Base-by-base conservation (phyloP, 345 rosid species). In the Luvunga scandens region DNA sequence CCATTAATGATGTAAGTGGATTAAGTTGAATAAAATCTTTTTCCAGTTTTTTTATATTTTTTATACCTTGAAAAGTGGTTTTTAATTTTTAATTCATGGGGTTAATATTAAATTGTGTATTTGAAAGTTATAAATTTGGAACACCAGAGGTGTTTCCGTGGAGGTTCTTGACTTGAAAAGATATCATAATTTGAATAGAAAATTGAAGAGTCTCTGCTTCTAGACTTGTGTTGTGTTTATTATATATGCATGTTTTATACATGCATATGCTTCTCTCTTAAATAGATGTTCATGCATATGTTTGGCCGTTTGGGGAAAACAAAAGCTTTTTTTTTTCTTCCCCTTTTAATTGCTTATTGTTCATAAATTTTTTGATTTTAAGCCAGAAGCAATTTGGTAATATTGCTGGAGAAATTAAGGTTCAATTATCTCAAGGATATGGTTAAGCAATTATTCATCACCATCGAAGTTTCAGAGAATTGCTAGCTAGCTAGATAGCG, bases 81-180 rank as follows among this genome's bases (percentile, higher is more conserved):
- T 66, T 56, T 48, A 9, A 16, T 53, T 45, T 45, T 45, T 45
- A 45, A 45, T 45, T 45, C 4, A 12, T 12, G 50, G 50, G 50
- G 3, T 13, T 45, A 45, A 45, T 45, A 45, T 45, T 45, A 45
- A 45, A 45, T 13, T 45, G 50, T 45, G 50, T 0, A 13, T 70
- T 71, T 45, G 27, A 65, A 27, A 59, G 25, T 65, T 45, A 27
- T 71, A 50, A 25, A 61, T 9, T 71, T 81, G 71, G 83, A 80
- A 24, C 42, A 33, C 60, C 21, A 10, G 70, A 70, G 19, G 60
- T 69, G 88, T 57, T 82, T 81, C 75, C 0, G 81, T 53, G 83
- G 83, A 77, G 69, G 78, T 82, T 78, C 80, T 82, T 76, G 85
- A 82, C 83, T 68, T 60, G 62, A 74, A 31, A 74, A 28, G 61